Evolutionary conservation across 495 filamentous ascomycete species (phyloP), one percentile per base, ranked within the genome.

Genomic region (Lindgomyces ingoldianus): DNA sequence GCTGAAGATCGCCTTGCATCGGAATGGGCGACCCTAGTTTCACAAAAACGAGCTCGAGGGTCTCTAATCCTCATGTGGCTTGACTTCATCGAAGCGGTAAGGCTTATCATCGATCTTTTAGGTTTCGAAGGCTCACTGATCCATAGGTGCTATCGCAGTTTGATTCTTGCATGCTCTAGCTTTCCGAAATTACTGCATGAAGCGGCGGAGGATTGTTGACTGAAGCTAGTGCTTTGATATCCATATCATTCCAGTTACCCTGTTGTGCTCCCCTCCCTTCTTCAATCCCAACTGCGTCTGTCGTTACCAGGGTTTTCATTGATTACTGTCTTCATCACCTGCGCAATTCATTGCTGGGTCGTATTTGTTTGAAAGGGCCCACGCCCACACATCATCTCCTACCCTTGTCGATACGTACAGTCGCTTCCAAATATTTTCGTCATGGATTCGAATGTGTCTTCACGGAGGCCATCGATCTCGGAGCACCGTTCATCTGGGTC

Each of bases 401-500:
- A 11, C 48, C 18, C 48, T 52, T 6, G 48, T 52, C 25, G 12
- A 25, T 52, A 6, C 18, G 8, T n/a, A 18, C 44, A 8, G 44
- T 47, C 21, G 21, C 21, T 22, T 36, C 25, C 29, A 4, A 4
- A 36, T 36, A 26, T 54, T 33, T 54, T 33, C 50, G 29, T 9
- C 1, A 33, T 33, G 48, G 22, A 52, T 33, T 54, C 50, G 16
- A 16, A 12, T 29, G 14, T n/a, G 22, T 54, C 53, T n/a, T 57
- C 53, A 45, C 12, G 53, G 36, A 57, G 53, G 26, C 53, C 53
- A 9, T 57, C 53, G 10, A 1, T 54, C 22, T 57, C 36, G 30
- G 53, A 57, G 36, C 1, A 57, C 53, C 53, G 53, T 10, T 57
- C 53, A 11, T 42, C 29, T 24, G 29, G 36, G 11, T 57, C 53